Evolutionary conservation across 352 stramenopile species (phyloP), one percentile per base, ranked within the genome.

Genomic region (Phytophthora capsici): DNA sequence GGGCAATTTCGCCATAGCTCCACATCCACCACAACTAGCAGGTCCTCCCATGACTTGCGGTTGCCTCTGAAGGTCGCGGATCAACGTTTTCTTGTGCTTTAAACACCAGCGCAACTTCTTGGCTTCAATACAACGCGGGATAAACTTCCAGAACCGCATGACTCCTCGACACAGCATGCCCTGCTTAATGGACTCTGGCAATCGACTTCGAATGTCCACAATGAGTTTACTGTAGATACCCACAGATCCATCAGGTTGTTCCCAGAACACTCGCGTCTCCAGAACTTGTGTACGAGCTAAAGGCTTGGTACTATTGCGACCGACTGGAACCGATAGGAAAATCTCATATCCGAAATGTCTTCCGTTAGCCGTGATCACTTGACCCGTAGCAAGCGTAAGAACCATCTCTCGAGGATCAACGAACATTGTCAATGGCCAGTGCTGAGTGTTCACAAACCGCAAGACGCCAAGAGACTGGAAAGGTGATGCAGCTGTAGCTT

Each of bases 101-200:
- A 73, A 55, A 36, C 59, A 70, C 59, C 52, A 75, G 16, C 56
- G 53, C 51, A 75, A 46, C 36, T 72, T 75, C 32, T 75, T 75
- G 14, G 48, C 63, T 41, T 69, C 62, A 20, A 75, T 59, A 19
- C 50, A 66, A n/a, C 62, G 56, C 7, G 67, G 67, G 13, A 75
- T 63, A 36, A 69, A 75, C 43, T 75, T 75, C 67, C 67, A 75
- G 47, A 71, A 75, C 13, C 51, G 52, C 46, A 69, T 47, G 2
- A 75, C 50, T 13, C 28, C 51, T 9, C 51, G 62, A 44, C 67
- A 71, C 9, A 75, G 45, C 41, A 75, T 69, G 7, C 41, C 51
- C 16, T 58, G 44, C 48, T 68, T 75, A 7, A 75, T 17, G 8
- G 62, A 52, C 16, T 72, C 62, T 0, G 67, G 52, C 4, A 72